Base-by-base conservation (phyloP, 2,329 filamentous ascomycete species). In the Chaetomium globosum region DNA sequence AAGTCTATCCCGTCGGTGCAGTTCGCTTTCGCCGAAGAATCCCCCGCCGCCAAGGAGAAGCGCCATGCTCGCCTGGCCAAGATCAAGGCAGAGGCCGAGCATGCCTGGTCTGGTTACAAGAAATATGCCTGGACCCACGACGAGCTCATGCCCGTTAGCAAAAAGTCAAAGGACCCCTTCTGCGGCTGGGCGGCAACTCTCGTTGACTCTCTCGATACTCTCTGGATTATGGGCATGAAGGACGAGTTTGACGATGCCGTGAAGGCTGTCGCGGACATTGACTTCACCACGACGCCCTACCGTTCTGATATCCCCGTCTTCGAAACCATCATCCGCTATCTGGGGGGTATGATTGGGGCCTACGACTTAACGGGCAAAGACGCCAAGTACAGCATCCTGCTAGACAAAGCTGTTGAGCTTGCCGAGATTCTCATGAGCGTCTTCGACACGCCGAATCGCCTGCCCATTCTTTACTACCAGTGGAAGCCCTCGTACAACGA, bases 391-490 rank as follows among this genome's bases (percentile, higher is more conserved):
- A 78, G 83, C 23, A 81, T 89, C 28, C 81, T 96, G 12, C 81
- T 96, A 36, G 85, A 88, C 61, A 95, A 96, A 77, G 91, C 92
- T 1, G 82, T 89, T 43, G 89, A 94, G 77, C 84, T 95, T 30
- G 92, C 87, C 48, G 90, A 94, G 72, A 84, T 96, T 66, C 80
- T 96, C 36, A 92, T 93, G 80, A 87, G 89, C 61, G 85, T 90
- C 4, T 96, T 96, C 72, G 92, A 96, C 77, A 97, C 94, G 0
- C 93, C 93, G 0, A 97, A 98, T 76, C 87, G 92, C 71, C 96
- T 98, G 91, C 93, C 94, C 2, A 79, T 92, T 6, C 83, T 92
- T 5, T 93, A 89, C 77, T 96, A 94, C 77, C 80, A 83, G 68
- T 97, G 90, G 91, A 85, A 86, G 71, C 90, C 89, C 69, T 78